These are phyloP conservation scores for Fusarium chuoi DNA, from an alignment of 2,329 filamentous ascomycete genomes.

Conservation along the genomic window DNA sequence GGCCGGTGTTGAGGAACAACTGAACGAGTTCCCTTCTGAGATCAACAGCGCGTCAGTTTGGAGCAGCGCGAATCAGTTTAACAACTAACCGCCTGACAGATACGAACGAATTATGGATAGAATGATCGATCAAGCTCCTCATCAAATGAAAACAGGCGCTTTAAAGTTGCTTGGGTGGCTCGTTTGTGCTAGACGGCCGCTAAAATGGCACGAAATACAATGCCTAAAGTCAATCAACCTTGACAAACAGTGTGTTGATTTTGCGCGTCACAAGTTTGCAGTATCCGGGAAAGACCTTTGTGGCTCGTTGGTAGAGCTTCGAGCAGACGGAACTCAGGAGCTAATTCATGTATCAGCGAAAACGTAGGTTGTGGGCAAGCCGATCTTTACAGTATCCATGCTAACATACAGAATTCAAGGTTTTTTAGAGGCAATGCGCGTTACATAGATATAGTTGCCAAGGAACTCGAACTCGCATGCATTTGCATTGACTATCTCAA, in stretches of 20 bases:
- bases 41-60: background rate
- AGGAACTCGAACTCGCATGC: background rate
- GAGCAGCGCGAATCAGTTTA: fast-evolving
- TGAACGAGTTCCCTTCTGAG: fast-evolving
- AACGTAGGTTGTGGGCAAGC: fast-evolving
- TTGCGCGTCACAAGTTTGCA: background rate
- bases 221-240: fast-evolving
- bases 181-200: fast-evolving
- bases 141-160: fast-evolving
- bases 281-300: background rate
- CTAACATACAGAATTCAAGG: background rate
- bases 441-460: background rate
- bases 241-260: fast-evolving
- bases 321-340: fast-evolving
- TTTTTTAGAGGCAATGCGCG: fast-evolving
- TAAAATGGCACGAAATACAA: background rate
- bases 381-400: fast-evolving
- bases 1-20: fast-evolving
- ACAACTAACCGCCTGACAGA: fast-evolving
- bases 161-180: background rate
- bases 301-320: fast-evolving
- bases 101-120: background rate
- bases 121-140: fast-evolving
- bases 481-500: background rate
- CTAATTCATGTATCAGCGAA: background rate